Evolutionary conservation across 1,139 yeast genomes (phyloP), one percentile per base, ranked within the genome.

Genomic region (Saccharomycopsis crataegensis): DNA sequence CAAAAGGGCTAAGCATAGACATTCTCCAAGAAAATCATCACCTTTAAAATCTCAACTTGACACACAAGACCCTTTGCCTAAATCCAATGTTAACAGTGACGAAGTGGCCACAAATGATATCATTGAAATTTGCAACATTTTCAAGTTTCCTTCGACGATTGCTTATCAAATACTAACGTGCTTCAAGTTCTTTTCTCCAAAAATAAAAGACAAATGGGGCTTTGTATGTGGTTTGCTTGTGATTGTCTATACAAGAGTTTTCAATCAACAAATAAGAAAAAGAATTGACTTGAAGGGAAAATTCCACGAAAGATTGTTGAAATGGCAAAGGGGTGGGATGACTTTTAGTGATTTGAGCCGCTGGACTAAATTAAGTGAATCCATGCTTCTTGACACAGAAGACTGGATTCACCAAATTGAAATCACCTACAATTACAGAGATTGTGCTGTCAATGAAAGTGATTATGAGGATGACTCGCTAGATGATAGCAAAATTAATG

Each of bases 191-290:
- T 50, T 33, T 31, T 33, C 41, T 11, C 14, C 16, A 1, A 51
- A 54, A 28, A 34, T 56, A 17, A 54, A 54, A 42, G 57, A 56
- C 8, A 44, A 51, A 43, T 56, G 58, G 58, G 58, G 58, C 16
- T 45, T 56, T 40, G 14, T 46, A 12, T 56, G 58, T 33, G 58
- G 58, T 14, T 43, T 56, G n/a, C 41, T 56, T 2, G 33, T 46
- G 6, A 16, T 48, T 8, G 50, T 51, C 6, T 56, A 46, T 36
- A 33, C 32, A 2, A 16, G 57, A 14, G 41, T 56, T 11, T 56
- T 56, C 53, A 12, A 46, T 32, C 14, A 17, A 6, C 48, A 51
- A 45, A 22, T 51, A 6, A 32, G 31, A 28, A 31, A 33, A 8
- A 48, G 32, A 31, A 22, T 43, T 3, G 56, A 53, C 8, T 43